Evolutionary conservation across 305 asterid species (phyloP).

Genomic region (Plantago lanceolata): DNA sequence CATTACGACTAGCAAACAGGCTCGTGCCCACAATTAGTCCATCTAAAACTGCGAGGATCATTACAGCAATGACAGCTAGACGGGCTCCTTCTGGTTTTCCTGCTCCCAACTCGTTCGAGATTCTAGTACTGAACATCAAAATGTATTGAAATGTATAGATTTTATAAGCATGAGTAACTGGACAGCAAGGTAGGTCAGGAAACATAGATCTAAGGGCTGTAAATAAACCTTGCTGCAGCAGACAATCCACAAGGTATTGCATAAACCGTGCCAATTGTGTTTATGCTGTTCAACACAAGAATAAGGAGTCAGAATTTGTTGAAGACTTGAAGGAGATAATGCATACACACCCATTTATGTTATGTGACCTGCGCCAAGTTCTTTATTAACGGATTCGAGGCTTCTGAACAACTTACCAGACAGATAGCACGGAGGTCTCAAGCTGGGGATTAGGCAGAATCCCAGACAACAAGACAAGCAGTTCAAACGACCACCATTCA

Average conservation of each 20-base stretch:
- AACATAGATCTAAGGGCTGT: not conserved
- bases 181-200: not conserved
- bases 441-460: constrained; percentile 63
- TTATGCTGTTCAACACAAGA: constrained; percentile 42
- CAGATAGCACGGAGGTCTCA: constrained; percentile 62
- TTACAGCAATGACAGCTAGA: constrained; percentile 37
- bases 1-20: constrained; percentile 40
- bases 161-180: too few relatives aligned
- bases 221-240: constrained; percentile 60
- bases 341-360: too few relatives aligned
- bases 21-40: constrained; percentile 32
- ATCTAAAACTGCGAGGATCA: constrained; percentile 40
- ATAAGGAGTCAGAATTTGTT: constrained; percentile 12
- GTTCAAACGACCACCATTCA: constrained; percentile 79
- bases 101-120: constrained; percentile 67
- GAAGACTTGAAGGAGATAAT: too few relatives aligned
- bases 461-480: constrained; percentile 54
- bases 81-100: constrained; percentile 59
- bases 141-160: not conserved
- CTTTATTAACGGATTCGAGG: too few relatives aligned
- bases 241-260: constrained; percentile 64
- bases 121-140: constrained; percentile 48
- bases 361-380: too few relatives aligned
- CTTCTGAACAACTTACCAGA: constrained; percentile 41
- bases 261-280: constrained; percentile 50